These are phyloP conservation scores for Aspergillus clavatus DNA, from an alignment of 2,329 filamentous ascomycete genomes.

Conservation along the genomic window DNA sequence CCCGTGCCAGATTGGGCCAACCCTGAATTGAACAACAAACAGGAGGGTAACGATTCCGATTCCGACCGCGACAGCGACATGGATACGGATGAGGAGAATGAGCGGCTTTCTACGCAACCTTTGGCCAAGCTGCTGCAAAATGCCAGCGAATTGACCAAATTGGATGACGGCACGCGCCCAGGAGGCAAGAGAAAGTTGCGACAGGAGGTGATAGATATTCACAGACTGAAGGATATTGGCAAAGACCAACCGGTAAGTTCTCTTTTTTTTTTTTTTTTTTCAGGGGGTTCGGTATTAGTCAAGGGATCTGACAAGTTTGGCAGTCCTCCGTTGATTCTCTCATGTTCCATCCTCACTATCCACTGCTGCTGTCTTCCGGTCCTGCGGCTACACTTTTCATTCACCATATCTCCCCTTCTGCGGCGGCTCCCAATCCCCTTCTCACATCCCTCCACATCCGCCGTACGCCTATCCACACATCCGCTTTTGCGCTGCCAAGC, in stretches of 20 bases:
- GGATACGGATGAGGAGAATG: constrained; percentile 55
- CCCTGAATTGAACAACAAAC: constrained; percentile 34
- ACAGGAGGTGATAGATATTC: constrained; percentile 85
- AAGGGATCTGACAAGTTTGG: not conserved
- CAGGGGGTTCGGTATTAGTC: not conserved
- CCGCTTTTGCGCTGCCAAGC: constrained; percentile 68
- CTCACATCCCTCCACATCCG: constrained; percentile 85
- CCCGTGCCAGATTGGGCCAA: constrained; percentile 59
- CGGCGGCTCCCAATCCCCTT: constrained; percentile 76
- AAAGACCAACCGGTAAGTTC: constrained; percentile 62
- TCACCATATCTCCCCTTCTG: constrained; percentile 77
- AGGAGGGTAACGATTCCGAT: constrained; percentile 40
- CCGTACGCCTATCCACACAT: constrained; percentile 75
- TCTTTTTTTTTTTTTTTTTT: no score
- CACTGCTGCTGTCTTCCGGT: constrained; percentile 84
- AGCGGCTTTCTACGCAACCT: constrained; percentile 65
- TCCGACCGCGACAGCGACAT: constrained; percentile 49
- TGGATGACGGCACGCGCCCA: constrained; percentile 43
- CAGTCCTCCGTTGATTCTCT: constrained; percentile 72
- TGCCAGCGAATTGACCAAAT: constrained; percentile 59
- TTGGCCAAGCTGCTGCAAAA: constrained; percentile 76
- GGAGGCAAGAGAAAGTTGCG: constrained; percentile 67
- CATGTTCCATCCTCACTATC: constrained; percentile 82
- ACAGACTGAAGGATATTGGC: constrained; percentile 79
- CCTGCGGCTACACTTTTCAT: constrained; percentile 79